Percentiles rank a stretch among this genome's conserved stretches.
These are phyloP conservation scores for Talaromyces ruber DNA, from an alignment of 495 filamentous ascomycete genomes.

Conservation along the genomic window DNA sequence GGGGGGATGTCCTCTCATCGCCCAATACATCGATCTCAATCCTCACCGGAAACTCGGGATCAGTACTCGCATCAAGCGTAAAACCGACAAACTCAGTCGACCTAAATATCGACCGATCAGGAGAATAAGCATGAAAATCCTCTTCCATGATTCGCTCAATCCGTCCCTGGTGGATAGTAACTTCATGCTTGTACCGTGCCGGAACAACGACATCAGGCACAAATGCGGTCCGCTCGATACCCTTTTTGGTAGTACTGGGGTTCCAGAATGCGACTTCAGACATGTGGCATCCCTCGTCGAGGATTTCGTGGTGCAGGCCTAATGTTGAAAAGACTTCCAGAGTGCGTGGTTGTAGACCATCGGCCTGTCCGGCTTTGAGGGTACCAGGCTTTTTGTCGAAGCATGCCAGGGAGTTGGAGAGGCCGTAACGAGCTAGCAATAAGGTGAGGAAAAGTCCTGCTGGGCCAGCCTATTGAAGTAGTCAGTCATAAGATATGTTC, in stretches of 20 bases:
- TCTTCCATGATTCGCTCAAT: constrained; percentile 55
- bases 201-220: constrained; percentile 38
- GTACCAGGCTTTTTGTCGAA: constrained; percentile 35
- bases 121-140: constrained; percentile 39
- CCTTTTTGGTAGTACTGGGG: constrained; percentile 35
- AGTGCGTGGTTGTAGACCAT: constrained; percentile 53
- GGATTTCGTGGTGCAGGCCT: constrained; percentile 15
- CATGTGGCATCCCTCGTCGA: constrained; percentile 47
- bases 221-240: constrained; percentile 42
- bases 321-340: constrained; percentile 56
- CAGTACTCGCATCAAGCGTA: neutral
- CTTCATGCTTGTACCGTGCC: constrained; percentile 42
- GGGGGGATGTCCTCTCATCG: neutral
- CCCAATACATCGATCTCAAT: neutral
- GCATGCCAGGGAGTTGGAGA: constrained; percentile 33
- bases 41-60: neutral
- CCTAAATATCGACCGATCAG: constrained; percentile 35
- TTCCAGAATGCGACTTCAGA: constrained; percentile 41
- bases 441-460: constrained; percentile 39
- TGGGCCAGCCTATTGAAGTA: constrained; percentile 42
- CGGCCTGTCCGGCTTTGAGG: constrained; percentile 50
- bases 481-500: no score
- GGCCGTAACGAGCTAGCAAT: constrained; percentile 39
- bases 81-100: neutral
- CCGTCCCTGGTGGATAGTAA: constrained; percentile 53